Percentiles rank a stretch among this genome's conserved stretches.
Conservation (phyloP, 2,329 filamentous ascomycete genomes). For the Alternaria brassicae region DNA sequence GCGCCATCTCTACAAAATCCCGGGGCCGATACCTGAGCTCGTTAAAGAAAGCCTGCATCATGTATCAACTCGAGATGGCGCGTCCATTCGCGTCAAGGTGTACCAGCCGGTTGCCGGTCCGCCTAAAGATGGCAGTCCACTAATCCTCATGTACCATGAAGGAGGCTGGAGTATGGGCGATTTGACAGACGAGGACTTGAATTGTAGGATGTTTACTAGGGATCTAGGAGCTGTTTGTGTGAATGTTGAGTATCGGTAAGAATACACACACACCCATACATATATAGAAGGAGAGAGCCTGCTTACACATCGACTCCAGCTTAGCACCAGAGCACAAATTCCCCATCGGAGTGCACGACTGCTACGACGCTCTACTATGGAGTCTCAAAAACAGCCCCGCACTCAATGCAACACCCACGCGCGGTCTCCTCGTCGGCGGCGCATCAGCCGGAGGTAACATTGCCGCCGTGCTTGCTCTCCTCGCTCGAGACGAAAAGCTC, state of each 20-base stretch:
- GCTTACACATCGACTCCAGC: constrained; percentile 27
- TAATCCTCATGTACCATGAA: constrained; percentile 51
- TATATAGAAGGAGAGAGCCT: background rate
- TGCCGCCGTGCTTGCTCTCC: constrained; percentile 56
- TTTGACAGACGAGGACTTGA: constrained; percentile 53
- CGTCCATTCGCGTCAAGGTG: constrained; percentile 33
- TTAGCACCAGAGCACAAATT: constrained; percentile 61
- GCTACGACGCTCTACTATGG: constrained; percentile 57
- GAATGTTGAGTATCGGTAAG: constrained; percentile 59
- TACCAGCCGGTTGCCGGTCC: constrained; percentile 36
- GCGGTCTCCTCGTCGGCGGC: constrained; percentile 60
- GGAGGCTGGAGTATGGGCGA: constrained; percentile 57
- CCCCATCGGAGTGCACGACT: constrained; percentile 58
- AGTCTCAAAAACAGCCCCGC: constrained; percentile 37
- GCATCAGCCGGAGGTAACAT: constrained; percentile 62
- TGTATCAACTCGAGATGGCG: constrained; percentile 35
- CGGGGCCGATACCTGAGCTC: constrained; percentile 38
- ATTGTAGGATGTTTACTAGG: constrained; percentile 50
- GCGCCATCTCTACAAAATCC: constrained; percentile 41
- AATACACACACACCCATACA: background rate
- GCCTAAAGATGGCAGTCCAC: constrained; percentile 31
- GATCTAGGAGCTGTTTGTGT: constrained; percentile 54
- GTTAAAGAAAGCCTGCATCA: constrained; percentile 40
- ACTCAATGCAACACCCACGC: constrained; percentile 52
- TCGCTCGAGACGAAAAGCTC: constrained; percentile 52